A percentile compares a stretch with the other conserved stretches of the same genome.
These are phyloP conservation scores for Talaromyces verruculosus DNA, from an alignment of 2,329 filamentous ascomycete genomes.

Conservation along the genomic window DNA sequence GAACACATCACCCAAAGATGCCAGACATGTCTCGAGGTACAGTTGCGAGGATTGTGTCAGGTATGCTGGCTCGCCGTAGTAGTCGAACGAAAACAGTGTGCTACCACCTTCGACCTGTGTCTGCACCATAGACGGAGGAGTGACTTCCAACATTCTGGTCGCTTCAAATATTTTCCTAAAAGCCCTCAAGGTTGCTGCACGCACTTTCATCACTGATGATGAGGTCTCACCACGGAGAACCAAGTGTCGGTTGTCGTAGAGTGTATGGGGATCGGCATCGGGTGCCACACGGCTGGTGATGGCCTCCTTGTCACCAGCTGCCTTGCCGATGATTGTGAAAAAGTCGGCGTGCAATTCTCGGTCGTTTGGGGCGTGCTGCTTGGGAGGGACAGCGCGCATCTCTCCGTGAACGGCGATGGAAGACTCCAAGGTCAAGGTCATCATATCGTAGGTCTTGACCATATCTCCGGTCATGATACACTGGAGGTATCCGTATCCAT, in stretches of 20 bases:
- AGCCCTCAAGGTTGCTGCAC: constrained; percentile 74
- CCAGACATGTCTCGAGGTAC: constrained; percentile 92
- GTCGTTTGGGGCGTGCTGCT: constrained; percentile 75
- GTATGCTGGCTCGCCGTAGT: constrained; percentile 88
- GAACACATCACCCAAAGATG: constrained; percentile 90
- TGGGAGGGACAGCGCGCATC: constrained; percentile 75
- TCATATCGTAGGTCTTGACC: constrained; percentile 86
- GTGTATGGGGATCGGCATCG: constrained; percentile 67
- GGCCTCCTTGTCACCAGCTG: constrained; percentile 83
- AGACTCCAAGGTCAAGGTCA: constrained; percentile 84
- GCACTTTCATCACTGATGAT: constrained; percentile 83
- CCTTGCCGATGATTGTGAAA: constrained; percentile 75
- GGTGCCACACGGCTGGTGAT: constrained; percentile 79
- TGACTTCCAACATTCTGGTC: constrained; percentile 75
- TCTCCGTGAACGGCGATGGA: constrained; percentile 81
- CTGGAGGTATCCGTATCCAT: constrained; percentile 83
- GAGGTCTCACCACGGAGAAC: constrained; percentile 80
- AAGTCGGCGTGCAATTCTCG: constrained; percentile 90
- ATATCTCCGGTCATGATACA: constrained; percentile 78
- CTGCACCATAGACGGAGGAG: constrained; percentile 86
- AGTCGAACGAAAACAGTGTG: constrained; percentile 85
- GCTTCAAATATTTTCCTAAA: constrained; percentile 80
- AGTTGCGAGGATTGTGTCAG: constrained; percentile 96
- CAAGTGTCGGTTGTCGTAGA: constrained; percentile 81
- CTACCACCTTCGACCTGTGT: constrained; percentile 92